These are phyloP conservation scores for Fusarium pseudoanthophilum DNA, from an alignment of 2,329 filamentous ascomycete genomes.

Conservation along the genomic window DNA sequence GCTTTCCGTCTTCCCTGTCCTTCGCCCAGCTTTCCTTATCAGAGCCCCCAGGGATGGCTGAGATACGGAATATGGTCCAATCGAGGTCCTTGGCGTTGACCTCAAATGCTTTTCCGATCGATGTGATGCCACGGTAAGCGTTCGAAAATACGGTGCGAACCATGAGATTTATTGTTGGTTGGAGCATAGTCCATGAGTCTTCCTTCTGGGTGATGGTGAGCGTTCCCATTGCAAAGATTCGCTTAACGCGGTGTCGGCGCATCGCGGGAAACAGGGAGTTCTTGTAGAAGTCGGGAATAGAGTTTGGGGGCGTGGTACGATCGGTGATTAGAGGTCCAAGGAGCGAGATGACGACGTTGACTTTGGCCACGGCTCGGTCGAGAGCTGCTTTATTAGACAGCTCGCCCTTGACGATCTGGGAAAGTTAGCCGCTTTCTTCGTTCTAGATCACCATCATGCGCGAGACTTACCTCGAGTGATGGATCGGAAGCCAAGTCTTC, in stretches of 20 bases:
- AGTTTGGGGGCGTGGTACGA: accelerated
- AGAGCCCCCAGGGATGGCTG: constrained; percentile 41
- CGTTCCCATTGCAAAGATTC: constrained; percentile 51
- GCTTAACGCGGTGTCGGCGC: constrained; percentile 22
- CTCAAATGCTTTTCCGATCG: constrained; percentile 10
- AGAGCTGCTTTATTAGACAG: not conserved
- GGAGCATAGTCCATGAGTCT: constrained; percentile 38
- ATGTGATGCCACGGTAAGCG: constrained; percentile 15
- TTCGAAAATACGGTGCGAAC: constrained; percentile 17
- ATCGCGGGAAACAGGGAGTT: constrained; percentile 12
- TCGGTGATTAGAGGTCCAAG: constrained; percentile 13
- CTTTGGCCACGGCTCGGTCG: not conserved
- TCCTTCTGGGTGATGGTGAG: constrained; percentile 41
- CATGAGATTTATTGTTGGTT: constrained; percentile 11
- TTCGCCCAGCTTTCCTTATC: constrained; percentile 44
- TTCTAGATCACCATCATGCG: accelerated
- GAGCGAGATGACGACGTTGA: constrained; percentile 13
- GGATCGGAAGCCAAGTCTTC: constrained; percentile 1
- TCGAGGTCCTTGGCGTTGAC: constrained; percentile 39
- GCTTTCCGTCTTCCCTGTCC: constrained; percentile 42
- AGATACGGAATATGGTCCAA: constrained; percentile 46
- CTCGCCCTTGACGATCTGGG: constrained; percentile 5
- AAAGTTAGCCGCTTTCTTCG: not conserved
- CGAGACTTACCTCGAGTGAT: constrained; percentile 1
- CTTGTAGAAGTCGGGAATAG: constrained; percentile 9